Evolutionary conservation across 2,329 filamentous ascomycete species (phyloP).

Genomic region (Cadophora gregata): DNA sequence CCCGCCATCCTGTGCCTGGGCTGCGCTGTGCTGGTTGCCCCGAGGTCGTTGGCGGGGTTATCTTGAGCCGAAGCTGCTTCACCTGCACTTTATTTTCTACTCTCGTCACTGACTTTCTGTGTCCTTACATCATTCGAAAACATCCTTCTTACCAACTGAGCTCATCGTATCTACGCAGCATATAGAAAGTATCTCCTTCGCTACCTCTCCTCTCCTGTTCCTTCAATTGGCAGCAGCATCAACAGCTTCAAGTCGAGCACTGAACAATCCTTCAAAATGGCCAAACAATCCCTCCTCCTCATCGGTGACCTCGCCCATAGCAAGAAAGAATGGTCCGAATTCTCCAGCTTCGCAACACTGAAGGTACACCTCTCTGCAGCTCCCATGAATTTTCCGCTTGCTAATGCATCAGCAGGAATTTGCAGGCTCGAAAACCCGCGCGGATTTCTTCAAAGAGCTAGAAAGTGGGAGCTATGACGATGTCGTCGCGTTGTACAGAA

Average conservation of each 20-base stretch:
- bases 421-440: constrained; percentile 57
- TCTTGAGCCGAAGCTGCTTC: constrained; percentile 5
- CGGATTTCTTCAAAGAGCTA: constrained; percentile 72
- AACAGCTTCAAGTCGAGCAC: neutral
- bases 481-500: constrained; percentile 70
- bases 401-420: constrained; percentile 31
- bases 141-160: neutral
- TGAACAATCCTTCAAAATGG: constrained; percentile 13
- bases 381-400: neutral
- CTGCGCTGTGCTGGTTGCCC: too few relatives aligned
- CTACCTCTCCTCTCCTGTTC: neutral
- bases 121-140: neutral
- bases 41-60: constrained; percentile 12
- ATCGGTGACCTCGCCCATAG: constrained; percentile 39
- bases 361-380: constrained; percentile 29
- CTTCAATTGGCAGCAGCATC: neutral
- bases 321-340: constrained; percentile 39
- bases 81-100: neutral
- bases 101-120: neutral
- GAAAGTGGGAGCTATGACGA: constrained; percentile 67
- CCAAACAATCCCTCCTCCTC: constrained; percentile 35
- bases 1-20: neutral
- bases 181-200: neutral
- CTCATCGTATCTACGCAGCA: neutral
- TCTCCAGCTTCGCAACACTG: constrained; percentile 34